Percentiles rank a stretch among this genome's conserved stretches.
Conservation (phyloP, 768 basidiomycete genomes). For the Phlegmacium glaucopus region DNA sequence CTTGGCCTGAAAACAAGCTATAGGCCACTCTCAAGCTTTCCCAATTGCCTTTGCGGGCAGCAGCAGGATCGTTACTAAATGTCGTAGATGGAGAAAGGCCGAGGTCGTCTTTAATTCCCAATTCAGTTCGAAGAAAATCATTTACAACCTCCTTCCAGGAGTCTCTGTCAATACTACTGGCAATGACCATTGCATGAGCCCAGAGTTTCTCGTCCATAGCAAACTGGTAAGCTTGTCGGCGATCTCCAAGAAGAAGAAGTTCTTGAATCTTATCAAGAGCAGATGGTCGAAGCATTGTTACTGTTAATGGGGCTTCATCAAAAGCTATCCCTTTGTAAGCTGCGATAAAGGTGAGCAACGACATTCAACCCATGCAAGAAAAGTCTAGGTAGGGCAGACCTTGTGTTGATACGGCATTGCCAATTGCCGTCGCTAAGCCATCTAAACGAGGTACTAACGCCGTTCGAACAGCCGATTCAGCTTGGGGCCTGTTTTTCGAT, state of each 20-base stretch:
- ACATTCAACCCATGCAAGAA: neutral
- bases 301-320: slow-evolving; percentile 53
- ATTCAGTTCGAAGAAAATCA: slow-evolving; percentile 79
- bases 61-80: slow-evolving; percentile 13
- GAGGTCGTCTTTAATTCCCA: slow-evolving; percentile 41
- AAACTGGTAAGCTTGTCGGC: slow-evolving; percentile 81
- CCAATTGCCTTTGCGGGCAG: slow-evolving; percentile 22
- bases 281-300: slow-evolving; percentile 56
- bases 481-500: slow-evolving; percentile 40
- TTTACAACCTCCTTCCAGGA: slow-evolving; percentile 88
- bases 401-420: slow-evolving; percentile 23
- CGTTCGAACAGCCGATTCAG: slow-evolving; percentile 73
- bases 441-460: slow-evolving; percentile 63
- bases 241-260: slow-evolving; percentile 79
- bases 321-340: slow-evolving; percentile 12
- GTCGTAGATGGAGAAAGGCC: slow-evolving; percentile 8
- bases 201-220: slow-evolving; percentile 88
- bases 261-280: slow-evolving; percentile 76
- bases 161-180: slow-evolving; percentile 90
- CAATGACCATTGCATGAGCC: slow-evolving; percentile 94
- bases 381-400: slow-evolving; percentile 6
- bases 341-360: slow-evolving; percentile 4
- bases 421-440: slow-evolving; percentile 12
- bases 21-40: slow-evolving; percentile 81
- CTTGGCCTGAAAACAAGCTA: slow-evolving; percentile 81